phyloP scores from a whole-genome alignment of 2,329 filamentous ascomycete genomes.

The Penicillium sp. region DNA sequence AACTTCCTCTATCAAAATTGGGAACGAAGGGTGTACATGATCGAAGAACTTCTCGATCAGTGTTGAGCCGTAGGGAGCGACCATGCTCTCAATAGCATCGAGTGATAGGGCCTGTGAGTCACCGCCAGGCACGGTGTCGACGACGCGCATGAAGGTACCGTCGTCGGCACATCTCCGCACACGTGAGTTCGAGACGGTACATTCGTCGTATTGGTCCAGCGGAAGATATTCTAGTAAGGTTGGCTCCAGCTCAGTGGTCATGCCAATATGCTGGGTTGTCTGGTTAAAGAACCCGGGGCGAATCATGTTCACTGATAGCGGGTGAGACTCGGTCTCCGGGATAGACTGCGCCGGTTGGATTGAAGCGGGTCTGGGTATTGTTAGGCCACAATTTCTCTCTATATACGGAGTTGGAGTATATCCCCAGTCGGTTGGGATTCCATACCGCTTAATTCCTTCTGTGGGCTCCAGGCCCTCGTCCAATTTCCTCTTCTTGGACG shows the following conservation, averaged over 20 bases:
- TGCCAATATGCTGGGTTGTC: conserved; percentile 42
- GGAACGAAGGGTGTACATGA: conserved; percentile 44
- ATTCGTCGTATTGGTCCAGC: conserved; percentile 41
- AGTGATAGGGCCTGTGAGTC: conserved; percentile 37
- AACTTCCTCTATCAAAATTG: conserved; percentile 41
- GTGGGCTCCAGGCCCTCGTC: conserved; percentile 29
- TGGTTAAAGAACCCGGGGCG: conserved; percentile 36
- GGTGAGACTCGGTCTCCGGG: conserved; percentile 9
- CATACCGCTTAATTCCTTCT: conserved; percentile 39
- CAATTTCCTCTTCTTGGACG: conserved; percentile 41
- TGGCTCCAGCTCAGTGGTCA: conserved; percentile 44
- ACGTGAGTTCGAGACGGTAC: conserved; percentile 34
- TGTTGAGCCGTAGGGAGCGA: conserved; percentile 44
- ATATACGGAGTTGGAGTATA: background rate
- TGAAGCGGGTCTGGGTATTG: conserved; percentile 25
- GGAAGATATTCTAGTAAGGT: conserved; percentile 41
- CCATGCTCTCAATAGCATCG: conserved; percentile 43
- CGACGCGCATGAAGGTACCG: conserved; percentile 42
- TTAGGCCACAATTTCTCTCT: conserved; percentile 2
- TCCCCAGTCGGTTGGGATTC: background rate
- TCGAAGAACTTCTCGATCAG: conserved; percentile 46
- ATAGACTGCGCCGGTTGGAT: conserved; percentile 12
- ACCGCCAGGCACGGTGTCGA: conserved; percentile 31
- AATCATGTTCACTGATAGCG: conserved; percentile 22
- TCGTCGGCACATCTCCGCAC: conserved; percentile 40